Percentiles rank a stretch among this genome's conserved stretches.
phyloP scores from a whole-genome alignment of 2,329 filamentous ascomycete species.

The Lasiodiplodia citricola region DNA sequence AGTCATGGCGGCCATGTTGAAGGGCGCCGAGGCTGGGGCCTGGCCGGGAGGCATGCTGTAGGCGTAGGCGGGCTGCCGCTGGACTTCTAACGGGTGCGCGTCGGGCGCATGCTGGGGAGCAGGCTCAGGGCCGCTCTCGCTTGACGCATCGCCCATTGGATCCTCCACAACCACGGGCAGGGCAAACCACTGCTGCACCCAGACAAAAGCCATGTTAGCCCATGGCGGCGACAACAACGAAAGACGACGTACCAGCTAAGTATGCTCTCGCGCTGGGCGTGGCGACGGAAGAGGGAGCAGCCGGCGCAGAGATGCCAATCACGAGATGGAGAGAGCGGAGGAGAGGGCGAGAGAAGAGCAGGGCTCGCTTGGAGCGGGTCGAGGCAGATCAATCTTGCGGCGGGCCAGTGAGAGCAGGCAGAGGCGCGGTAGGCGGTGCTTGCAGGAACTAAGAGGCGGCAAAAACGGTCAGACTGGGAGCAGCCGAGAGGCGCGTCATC shows the following conservation, averaged over 20 bases:
- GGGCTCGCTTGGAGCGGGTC: constrained; percentile 46
- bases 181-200: constrained; percentile 51
- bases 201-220: constrained; percentile 49
- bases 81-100: constrained; percentile 34
- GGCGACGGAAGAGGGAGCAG: constrained; percentile 19
- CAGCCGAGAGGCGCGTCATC: constrained; percentile 23
- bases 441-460: constrained; percentile 17
- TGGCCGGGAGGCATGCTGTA: constrained; percentile 33
- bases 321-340: constrained; percentile 32
- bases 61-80: constrained; percentile 33
- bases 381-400: constrained; percentile 37
- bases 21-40: constrained; percentile 35
- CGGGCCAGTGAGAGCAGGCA: constrained; percentile 15
- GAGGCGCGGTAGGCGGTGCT: constrained; percentile 19
- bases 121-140: constrained; percentile 38
- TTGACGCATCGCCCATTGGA: constrained; percentile 48
- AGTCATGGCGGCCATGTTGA: constrained; percentile 46
- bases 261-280: constrained; percentile 12
- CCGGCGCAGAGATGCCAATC: constrained; percentile 27
- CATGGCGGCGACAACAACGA: neutral
- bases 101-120: constrained; percentile 30
- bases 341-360: constrained; percentile 40
- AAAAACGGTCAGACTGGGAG: constrained; percentile 25
- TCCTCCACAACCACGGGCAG: constrained; percentile 46
- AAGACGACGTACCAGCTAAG: constrained; percentile 17